These are phyloP conservation scores for Nakaseomyces uthaithaninus DNA, from an alignment of 1,139 yeast genomes.

Conservation along the genomic window DNA sequence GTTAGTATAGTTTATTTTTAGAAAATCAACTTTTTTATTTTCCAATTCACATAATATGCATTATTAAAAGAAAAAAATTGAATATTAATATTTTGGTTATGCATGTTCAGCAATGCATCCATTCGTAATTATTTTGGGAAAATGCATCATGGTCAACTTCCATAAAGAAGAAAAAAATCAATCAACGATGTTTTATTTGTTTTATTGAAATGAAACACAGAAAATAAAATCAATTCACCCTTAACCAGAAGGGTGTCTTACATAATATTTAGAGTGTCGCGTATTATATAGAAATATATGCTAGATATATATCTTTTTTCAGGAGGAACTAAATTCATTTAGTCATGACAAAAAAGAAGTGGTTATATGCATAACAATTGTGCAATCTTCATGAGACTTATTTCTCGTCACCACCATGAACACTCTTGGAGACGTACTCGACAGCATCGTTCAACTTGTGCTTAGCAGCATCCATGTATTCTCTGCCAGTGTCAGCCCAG, in stretches of 20 bases:
- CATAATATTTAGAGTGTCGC: background rate
- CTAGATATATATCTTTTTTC: background rate
- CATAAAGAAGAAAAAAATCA: too few species aligned
- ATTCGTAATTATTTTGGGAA: too few species aligned
- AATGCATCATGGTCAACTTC: too few species aligned
- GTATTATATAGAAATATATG: constrained; percentile 3
- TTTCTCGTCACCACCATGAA: constrained; percentile 47
- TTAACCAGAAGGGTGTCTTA: too few species aligned
- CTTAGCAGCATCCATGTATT: constrained; percentile 57
- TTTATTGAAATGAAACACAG: too few species aligned
- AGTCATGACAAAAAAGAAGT: background rate
- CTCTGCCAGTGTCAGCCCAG: constrained; percentile 48
- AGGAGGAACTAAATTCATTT: background rate
- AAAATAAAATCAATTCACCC: too few species aligned
- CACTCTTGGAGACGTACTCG: constrained; percentile 48
- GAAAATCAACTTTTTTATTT: background rate
- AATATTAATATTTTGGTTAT: too few species aligned
- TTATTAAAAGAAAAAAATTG: background rate
- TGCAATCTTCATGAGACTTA: background rate
- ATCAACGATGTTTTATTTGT: too few species aligned
- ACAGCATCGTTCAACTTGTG: constrained; percentile 51
- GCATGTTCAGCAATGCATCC: too few species aligned
- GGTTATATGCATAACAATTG: too few species aligned
- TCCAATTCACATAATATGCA: background rate
- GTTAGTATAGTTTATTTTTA: background rate